These are phyloP conservation scores for Hemileia vastatrix DNA, from an alignment of 1,284 basidiomycete species.

Conservation along the genomic window DNA sequence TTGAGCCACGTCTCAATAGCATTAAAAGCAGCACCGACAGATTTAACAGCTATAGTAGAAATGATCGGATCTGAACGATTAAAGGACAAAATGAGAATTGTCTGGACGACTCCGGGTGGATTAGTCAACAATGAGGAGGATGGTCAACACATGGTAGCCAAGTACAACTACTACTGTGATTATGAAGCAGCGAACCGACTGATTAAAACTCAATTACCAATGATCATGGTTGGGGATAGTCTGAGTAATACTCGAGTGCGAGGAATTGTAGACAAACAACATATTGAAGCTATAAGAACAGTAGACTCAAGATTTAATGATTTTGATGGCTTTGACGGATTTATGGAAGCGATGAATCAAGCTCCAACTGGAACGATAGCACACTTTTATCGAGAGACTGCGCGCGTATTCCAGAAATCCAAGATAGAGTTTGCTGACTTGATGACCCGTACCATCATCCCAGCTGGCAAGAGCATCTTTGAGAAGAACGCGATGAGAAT, in stretches of 20 bases:
- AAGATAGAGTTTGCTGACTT: background rate
- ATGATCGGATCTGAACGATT: background rate
- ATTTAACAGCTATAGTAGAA: background rate
- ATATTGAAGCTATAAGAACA: background rate
- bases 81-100: background rate
- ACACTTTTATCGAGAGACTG: background rate
- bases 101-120: background rate
- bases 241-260: background rate
- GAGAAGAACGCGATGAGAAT: too few species aligned
- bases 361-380: background rate
- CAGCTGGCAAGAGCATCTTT: too few species aligned
- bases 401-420: background rate
- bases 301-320: background rate
- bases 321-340: background rate
- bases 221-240: background rate
- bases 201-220: background rate
- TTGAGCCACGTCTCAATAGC: background rate
- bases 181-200: background rate
- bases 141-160: background rate
- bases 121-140: background rate
- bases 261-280: background rate
- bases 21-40: background rate
- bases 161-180: background rate
- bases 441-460: background rate
- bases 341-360: background rate